A percentile compares a stretch with the other conserved stretches of the same genome.
phyloP scores from a whole-genome alignment of 2,329 filamentous ascomycete genomes.

The Calonectria honghensis region DNA sequence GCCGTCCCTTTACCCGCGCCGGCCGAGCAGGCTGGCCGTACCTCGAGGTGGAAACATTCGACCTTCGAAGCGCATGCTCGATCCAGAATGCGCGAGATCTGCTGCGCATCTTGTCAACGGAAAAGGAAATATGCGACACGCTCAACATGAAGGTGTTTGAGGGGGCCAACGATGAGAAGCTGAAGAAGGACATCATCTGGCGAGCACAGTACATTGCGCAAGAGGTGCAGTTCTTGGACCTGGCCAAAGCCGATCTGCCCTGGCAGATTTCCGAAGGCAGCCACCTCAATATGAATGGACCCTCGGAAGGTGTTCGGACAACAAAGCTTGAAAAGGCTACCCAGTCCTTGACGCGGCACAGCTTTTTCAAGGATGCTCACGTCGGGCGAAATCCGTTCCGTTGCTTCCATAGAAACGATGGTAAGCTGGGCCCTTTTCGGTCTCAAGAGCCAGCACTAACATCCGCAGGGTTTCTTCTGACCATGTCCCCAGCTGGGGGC shows the following conservation, averaged over 20 bases:
- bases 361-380: background rate
- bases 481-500: background rate
- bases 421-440: background rate
- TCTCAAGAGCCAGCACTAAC: background rate
- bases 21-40: background rate
- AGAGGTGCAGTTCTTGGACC: background rate
- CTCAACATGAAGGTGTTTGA: background rate
- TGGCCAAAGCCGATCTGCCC: background rate
- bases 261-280: background rate
- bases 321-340: background rate
- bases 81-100: background rate
- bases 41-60: background rate
- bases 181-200: background rate
- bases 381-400: background rate
- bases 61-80: background rate
- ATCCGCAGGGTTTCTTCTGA: background rate
- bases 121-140: background rate
- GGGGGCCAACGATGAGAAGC: background rate
- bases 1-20: background rate
- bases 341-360: background rate
- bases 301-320: background rate
- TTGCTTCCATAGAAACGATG: background rate
- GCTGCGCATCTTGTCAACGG: background rate
- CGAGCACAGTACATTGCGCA: background rate
- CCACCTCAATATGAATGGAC: background rate